Percentiles rank a stretch among this genome's conserved stretches.
These are phyloP conservation scores for Tetrahymena elliotti DNA, from an alignment of 73 alveolate species.

Conservation along the genomic window DNA sequence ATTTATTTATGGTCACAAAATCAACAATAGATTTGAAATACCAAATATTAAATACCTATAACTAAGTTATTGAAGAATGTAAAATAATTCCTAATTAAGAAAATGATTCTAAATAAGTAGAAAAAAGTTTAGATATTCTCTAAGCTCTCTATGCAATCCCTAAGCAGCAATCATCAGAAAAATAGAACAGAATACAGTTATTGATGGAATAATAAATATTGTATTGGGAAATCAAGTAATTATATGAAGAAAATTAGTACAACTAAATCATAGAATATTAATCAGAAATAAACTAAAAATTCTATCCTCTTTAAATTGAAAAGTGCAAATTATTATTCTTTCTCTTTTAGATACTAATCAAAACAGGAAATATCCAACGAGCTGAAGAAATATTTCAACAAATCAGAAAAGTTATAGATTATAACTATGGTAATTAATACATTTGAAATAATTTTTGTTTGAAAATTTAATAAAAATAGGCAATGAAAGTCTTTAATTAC, in stretches of 20 bases:
- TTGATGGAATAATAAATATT: neutral
- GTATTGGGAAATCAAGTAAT: neutral
- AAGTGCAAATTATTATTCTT: neutral
- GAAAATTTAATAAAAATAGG: neutral
- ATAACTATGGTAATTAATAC: neutral
- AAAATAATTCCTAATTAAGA: neutral
- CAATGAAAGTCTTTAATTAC: neutral
- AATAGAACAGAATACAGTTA: too few relatives aligned
- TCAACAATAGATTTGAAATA: neutral
- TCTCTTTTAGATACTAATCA: neutral
- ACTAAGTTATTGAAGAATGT: neutral
- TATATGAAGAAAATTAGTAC: neutral
- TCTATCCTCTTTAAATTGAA: neutral
- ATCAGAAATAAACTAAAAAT: neutral
- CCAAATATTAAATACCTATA: neutral
- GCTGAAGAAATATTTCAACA: neutral
- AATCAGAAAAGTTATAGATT: neutral
- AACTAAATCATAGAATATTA: neutral
- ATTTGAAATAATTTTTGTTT: neutral
- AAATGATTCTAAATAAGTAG: neutral
- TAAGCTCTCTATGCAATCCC: neutral
- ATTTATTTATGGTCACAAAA: neutral
- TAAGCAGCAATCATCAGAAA: neutral
- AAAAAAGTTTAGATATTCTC: neutral
- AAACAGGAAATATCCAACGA: neutral